Evolutionary conservation across 148 eudicot species (phyloP).

Genomic region (Vaccinium myrtillus): DNA sequence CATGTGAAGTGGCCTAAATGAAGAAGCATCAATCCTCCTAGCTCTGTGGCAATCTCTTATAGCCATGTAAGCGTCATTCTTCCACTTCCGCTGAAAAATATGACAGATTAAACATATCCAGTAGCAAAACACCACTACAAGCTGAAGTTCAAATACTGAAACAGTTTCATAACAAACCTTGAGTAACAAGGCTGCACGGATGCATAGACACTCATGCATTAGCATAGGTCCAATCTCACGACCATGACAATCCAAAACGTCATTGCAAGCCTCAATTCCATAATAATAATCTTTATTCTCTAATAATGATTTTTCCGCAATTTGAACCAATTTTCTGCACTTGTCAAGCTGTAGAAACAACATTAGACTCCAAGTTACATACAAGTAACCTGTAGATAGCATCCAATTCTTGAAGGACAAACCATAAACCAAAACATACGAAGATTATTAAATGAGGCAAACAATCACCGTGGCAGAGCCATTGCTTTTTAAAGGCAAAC

Average conservation of each 20-base stretch:
- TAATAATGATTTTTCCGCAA: slow-evolving; percentile 65
- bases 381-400: background rate
- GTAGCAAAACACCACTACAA: slow-evolving; percentile 12
- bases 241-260: slow-evolving; percentile 74
- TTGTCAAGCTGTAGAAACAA: slow-evolving; percentile 52
- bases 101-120: slow-evolving; percentile 5
- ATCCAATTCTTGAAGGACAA: background rate
- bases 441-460: background rate
- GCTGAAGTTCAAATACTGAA: background rate
- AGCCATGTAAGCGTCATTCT: slow-evolving; percentile 89
- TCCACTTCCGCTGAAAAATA: slow-evolving; percentile 75
- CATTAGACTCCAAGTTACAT: slow-evolving; percentile 11
- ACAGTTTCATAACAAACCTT: slow-evolving; percentile 49
- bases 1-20: slow-evolving; percentile 57
- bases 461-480: slow-evolving; percentile 42
- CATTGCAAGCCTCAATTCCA: slow-evolving; percentile 94
- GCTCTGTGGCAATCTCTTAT: slow-evolving; percentile 80
- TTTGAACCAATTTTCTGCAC: slow-evolving; percentile 71
- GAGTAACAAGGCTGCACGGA: slow-evolving; percentile 86
- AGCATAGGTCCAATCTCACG: slow-evolving; percentile 52
- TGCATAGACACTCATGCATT: slow-evolving; percentile 78
- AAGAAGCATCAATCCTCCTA: slow-evolving; percentile 64
- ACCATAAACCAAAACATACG: slow-evolving; percentile 2
- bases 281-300: slow-evolving; percentile 52
- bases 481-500: slow-evolving; percentile 35